Base-by-base conservation (phyloP, 352 stramenopile genomes). In the Pythium plurisporium region DNA sequence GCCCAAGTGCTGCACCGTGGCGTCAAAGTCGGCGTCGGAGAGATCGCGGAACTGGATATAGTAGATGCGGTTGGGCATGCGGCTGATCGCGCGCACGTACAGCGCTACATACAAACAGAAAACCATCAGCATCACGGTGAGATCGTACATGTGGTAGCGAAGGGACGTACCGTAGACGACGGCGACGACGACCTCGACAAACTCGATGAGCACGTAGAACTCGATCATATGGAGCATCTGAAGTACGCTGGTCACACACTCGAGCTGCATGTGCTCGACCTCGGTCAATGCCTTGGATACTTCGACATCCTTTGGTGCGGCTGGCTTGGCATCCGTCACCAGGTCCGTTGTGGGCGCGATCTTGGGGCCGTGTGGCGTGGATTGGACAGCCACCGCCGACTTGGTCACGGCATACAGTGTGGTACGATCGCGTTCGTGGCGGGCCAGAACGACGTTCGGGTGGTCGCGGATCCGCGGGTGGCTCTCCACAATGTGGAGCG, bases 211-310 rank as follows among this genome's bases (percentile, higher is more conserved):
- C 11, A 60, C 40, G 42, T 60, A 65, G 22, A 71, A 69, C 36
- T 74, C 63, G 10, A 60, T 65, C 45, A 65, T 68, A 12, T 71
- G 63, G 38, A 74, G 66, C 45, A 74, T 27, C 22, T 71, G 69
- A 1, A 56, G 38, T 1, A 65, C 58, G 7, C 46, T 22, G 17
- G 27, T 38, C 5, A 59, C 49, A 42, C 61, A 69, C 3, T 41
- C 17, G 17, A 61, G 17, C 19, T 53, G 53, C 3, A 44, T 12
- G 8, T 19, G 30, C 2, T 60, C 52, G 14, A 20, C 22, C 2
- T 46, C 34, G 9, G 9, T 36, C 6, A 30, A 41, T 31, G 22
- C 9, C 20, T 23, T 29, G 15, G 26, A 5, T 0, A 4, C 10
- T 11, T n/a, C 25, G 12, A 26, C 22, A 19, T 14, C 3, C 7